Base-by-base conservation (phyloP, 73 alveolate species). In the Breviolum minutum region DNA sequence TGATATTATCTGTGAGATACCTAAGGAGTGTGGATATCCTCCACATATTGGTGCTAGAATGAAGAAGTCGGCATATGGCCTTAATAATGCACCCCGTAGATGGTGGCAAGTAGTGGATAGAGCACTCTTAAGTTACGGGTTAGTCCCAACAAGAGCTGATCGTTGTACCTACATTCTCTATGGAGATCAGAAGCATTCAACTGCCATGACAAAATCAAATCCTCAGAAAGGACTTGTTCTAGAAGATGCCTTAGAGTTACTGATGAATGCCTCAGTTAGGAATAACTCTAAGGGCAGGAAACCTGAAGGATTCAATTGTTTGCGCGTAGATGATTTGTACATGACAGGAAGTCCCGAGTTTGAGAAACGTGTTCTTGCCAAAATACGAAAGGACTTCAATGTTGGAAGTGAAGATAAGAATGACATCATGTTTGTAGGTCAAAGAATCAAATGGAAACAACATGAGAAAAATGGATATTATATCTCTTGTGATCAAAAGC, bases 341-440 rank as follows among this genome's bases (percentile, higher is more conserved):
- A 29, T 87, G 95, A 32, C 64, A n/a, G 95, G 95, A 6, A 68
- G 32, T 48, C 13, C 4, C 26, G 19, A 4, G 2, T 87, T 87
- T 22, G 30, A 10, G 7, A 6, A 10, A 20, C 8, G 29, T 6
- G 30, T 16, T 17, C n/a, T 63, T 8, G 69, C 54, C 2, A 13
- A 16, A 14, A 8, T 87, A 5, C 69, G 48, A 7, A 26, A n/a
- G 83, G 84, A 87, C 24, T 87, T 87, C 29, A 14, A 19, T 9
- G 81, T 87, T 0, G 95, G 95, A 6, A 27, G 70, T 11, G 95
- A 86, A 24, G 76, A 62, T n/a, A 63, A 54, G 24, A 29, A 62
- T 17, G 95, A 63, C 19, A 83, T 83, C 61, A 86, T 63, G 95
- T 86, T 86, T 30, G 81, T 63, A 7, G 95, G 95, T 12, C 95